Percentiles rank a stretch among this genome's conserved stretches.
Evolutionary conservation across 352 stramenopile genomes (phyloP).

Genomic region (Globisporangium echinulatum): DNA sequence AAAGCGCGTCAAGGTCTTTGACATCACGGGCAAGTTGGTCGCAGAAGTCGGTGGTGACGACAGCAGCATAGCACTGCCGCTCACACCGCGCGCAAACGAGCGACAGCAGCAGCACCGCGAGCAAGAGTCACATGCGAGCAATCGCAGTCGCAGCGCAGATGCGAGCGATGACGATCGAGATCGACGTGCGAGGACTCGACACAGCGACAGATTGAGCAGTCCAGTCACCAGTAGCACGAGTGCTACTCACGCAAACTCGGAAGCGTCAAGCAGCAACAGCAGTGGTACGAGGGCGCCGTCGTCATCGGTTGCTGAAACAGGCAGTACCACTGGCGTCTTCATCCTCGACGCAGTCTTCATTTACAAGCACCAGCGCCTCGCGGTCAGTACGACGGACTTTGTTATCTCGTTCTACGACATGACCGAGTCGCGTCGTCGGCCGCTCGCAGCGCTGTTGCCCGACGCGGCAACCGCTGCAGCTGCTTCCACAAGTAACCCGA

Average conservation of each 20-base stretch:
- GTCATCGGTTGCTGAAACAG: not conserved
- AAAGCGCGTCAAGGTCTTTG: constrained; percentile 67
- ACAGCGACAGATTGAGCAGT: constrained; percentile 1
- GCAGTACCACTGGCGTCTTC: constrained; percentile 20
- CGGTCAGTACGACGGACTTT: constrained; percentile 72
- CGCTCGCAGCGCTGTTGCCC: constrained; percentile 10
- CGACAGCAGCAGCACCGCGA: not conserved
- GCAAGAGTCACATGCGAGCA: no score
- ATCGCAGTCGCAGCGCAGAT: not conserved
- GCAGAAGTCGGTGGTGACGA: constrained; percentile 35
- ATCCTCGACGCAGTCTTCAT: constrained; percentile 69
- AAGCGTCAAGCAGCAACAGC: not conserved
- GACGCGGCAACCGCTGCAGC: constrained; percentile 8
- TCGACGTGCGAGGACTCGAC: no score
- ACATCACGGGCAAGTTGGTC: constrained; percentile 40
- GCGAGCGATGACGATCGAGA: no score
- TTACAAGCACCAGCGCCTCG: constrained; percentile 49
- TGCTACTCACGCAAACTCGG: not conserved
- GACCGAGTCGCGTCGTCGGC: constrained; percentile 38
- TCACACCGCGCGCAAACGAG: constrained; percentile 13
- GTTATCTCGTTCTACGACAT: constrained; percentile 78
- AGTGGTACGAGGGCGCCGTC: not conserved
- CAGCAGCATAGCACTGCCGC: constrained; percentile 1
- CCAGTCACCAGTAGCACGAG: not conserved
- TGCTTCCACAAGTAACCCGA: constrained; percentile 12